phyloP scores from a whole-genome alignment of 2,329 filamentous ascomycete species.

The Xylariaceae sp. region DNA sequence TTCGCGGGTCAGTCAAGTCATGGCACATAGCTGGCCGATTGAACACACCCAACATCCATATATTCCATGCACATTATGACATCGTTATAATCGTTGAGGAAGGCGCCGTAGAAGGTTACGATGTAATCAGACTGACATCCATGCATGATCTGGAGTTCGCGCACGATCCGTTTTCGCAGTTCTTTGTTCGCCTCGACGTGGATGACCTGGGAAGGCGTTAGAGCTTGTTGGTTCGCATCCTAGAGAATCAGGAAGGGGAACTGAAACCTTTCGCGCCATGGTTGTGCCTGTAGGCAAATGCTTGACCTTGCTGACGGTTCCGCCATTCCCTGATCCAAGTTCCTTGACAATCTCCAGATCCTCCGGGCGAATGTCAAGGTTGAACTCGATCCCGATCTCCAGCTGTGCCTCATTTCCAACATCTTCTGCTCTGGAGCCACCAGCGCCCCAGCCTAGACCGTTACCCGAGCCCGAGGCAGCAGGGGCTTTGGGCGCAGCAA shows the following conservation, averaged over 20 bases:
- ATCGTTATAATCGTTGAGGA: slow-evolving; percentile 93
- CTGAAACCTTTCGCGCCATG: slow-evolving; percentile 92
- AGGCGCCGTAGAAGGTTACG: slow-evolving; percentile 96
- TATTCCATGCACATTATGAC: slow-evolving; percentile 99
- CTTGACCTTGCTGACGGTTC: slow-evolving; percentile 96
- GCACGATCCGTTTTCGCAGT: slow-evolving; percentile 92
- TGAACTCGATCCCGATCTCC: slow-evolving; percentile 97
- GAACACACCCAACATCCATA: slow-evolving; percentile 93
- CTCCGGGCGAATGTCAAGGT: slow-evolving; percentile 83
- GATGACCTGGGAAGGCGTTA: slow-evolving; percentile 65
- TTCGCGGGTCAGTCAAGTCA: slow-evolving; percentile 25
- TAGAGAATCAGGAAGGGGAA: background rate
- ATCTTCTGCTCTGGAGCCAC: slow-evolving; percentile 45
- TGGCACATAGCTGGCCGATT: background rate
- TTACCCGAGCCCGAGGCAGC: slow-evolving; percentile 67
- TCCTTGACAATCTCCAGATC: slow-evolving; percentile 93
- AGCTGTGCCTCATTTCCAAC: slow-evolving; percentile 59
- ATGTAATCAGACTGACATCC: slow-evolving; percentile 96
- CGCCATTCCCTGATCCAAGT: slow-evolving; percentile 91
- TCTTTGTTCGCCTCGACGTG: slow-evolving; percentile 98
- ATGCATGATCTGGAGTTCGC: slow-evolving; percentile 97
- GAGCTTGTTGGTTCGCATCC: background rate
- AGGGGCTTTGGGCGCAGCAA: slow-evolving; percentile 69
- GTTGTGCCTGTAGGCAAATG: slow-evolving; percentile 91
- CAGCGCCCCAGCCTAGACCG: slow-evolving; percentile 42